Evolutionary conservation across 495 filamentous ascomycete genomes (phyloP).

Genomic region (Ascodesmis nigricans): DNA sequence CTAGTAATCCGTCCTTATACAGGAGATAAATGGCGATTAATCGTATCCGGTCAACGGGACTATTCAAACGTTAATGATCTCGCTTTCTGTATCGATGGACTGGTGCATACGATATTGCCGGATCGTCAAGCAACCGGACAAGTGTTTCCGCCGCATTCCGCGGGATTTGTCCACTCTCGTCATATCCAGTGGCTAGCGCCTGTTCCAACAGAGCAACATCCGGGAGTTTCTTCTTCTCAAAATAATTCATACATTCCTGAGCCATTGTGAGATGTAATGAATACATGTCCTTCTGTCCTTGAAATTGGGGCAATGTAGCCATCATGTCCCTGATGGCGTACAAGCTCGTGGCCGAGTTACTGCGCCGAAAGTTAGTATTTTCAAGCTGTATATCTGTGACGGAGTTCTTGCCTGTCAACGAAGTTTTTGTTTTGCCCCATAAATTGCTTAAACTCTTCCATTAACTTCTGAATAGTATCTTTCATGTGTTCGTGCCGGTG

Average conservation of each 20-base stretch:
- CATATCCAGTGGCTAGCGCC: constrained; percentile 70
- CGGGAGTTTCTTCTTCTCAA: constrained; percentile 58
- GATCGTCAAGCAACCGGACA: constrained; percentile 66
- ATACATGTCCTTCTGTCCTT: constrained; percentile 84
- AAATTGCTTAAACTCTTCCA: constrained; percentile 80
- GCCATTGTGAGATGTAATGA: constrained; percentile 92
- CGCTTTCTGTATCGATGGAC: no score
- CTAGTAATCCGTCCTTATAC: constrained; percentile 68
- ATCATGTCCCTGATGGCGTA: constrained; percentile 95
- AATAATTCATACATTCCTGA: constrained; percentile 88
- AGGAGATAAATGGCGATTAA: constrained; percentile 69
- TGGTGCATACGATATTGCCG: constrained; percentile 15
- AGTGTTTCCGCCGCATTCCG: constrained; percentile 72
- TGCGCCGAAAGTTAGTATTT: constrained; percentile 23
- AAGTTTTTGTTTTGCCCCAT: constrained; percentile 86
- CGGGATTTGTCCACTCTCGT: constrained; percentile 78
- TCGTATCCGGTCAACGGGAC: constrained; percentile 51
- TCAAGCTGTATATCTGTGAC: constrained; percentile 3
- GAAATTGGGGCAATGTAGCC: constrained; percentile 80
- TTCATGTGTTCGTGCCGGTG: constrained; percentile 95
- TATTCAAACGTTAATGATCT: constrained; percentile 5
- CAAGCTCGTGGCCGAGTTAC: constrained; percentile 45
- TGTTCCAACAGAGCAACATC: constrained; percentile 75
- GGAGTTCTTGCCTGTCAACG: constrained; percentile 35
- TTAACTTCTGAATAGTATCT: constrained; percentile 82